phyloP scores from a whole-genome alignment of 2,329 filamentous ascomycete genomes.

The Botrytis galanthina region DNA sequence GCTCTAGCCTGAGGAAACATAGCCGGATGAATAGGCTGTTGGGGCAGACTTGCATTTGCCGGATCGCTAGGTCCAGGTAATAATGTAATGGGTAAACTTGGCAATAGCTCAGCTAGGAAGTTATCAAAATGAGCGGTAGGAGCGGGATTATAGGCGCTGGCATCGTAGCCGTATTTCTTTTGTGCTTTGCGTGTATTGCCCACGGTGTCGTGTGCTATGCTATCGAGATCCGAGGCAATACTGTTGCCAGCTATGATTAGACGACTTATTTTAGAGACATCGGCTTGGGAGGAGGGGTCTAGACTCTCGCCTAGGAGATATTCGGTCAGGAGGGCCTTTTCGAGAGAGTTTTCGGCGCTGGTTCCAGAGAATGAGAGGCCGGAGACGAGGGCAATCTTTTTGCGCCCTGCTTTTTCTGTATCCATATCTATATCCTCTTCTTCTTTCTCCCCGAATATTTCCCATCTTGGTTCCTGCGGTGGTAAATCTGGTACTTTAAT shows the following conservation, averaged over 20 bases:
- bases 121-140: slow-evolving; percentile 82
- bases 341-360: slow-evolving; percentile 67
- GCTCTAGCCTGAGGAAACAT: slow-evolving; percentile 78
- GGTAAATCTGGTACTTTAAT: slow-evolving; percentile 84
- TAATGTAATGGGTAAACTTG: slow-evolving; percentile 83
- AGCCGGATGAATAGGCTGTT: slow-evolving; percentile 88
- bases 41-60: slow-evolving; percentile 83
- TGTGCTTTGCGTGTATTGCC: slow-evolving; percentile 42
- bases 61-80: slow-evolving; percentile 83
- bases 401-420: slow-evolving; percentile 44
- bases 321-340: slow-evolving; percentile 76
- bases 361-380: slow-evolving; percentile 80
- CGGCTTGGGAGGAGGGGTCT: slow-evolving; percentile 56
- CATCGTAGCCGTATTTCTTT: slow-evolving; percentile 95
- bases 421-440: slow-evolving; percentile 59
- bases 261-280: slow-evolving; percentile 69
- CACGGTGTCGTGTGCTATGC: slow-evolving; percentile 34
- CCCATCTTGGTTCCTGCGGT: slow-evolving; percentile 78
- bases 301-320: slow-evolving; percentile 83
- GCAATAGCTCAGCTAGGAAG: slow-evolving; percentile 77
- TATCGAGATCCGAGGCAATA: slow-evolving; percentile 46
- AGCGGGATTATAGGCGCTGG: slow-evolving; percentile 78
- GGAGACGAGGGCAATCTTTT: slow-evolving; percentile 79
- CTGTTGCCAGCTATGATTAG: slow-evolving; percentile 93
- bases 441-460: slow-evolving; percentile 54